phyloP scores from a whole-genome alignment of 352 stramenopile genomes.

The Pythium plurisporium region DNA sequence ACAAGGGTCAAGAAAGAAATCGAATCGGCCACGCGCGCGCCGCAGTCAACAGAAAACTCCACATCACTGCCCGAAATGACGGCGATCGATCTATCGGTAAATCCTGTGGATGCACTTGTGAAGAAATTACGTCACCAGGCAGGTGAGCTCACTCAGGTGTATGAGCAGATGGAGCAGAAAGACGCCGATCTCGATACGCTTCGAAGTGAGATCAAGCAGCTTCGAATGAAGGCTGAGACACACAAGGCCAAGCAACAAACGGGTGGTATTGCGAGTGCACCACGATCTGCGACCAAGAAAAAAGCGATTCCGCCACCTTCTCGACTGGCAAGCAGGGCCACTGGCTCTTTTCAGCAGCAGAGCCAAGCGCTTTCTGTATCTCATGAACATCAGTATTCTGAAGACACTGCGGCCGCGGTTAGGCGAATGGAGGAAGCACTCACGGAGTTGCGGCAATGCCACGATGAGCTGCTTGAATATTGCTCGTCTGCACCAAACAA shows the following conservation, averaged over 20 bases:
- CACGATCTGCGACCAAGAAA: constrained; percentile 8
- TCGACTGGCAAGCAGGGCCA: background rate
- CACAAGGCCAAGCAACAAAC: constrained; percentile 20
- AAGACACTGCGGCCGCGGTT: constrained; percentile 29
- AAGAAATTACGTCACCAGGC: constrained; percentile 75
- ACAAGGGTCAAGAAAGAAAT: background rate
- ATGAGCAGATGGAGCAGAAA: constrained; percentile 67
- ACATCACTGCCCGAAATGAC: background rate
- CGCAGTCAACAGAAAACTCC: background rate
- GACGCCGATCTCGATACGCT: constrained; percentile 35
- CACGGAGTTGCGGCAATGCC: constrained; percentile 34
- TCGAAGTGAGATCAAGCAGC: constrained; percentile 33
- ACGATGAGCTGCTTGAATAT: constrained; percentile 23
- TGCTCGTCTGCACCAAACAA: background rate
- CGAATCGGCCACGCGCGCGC: background rate
- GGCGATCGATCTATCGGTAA: constrained; percentile 14
- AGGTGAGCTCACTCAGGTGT: constrained; percentile 60
- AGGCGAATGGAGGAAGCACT: constrained; percentile 37
- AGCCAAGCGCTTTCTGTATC: background rate
- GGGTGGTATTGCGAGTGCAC: background rate
- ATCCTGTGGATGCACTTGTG: constrained; percentile 60
- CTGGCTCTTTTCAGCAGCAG: too few species aligned
- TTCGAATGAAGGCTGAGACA: constrained; percentile 43
- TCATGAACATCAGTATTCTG: background rate
- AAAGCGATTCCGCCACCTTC: background rate